Conservation (phyloP, 192 early-diverging fungal species). For the Podila epigama region DNA sequence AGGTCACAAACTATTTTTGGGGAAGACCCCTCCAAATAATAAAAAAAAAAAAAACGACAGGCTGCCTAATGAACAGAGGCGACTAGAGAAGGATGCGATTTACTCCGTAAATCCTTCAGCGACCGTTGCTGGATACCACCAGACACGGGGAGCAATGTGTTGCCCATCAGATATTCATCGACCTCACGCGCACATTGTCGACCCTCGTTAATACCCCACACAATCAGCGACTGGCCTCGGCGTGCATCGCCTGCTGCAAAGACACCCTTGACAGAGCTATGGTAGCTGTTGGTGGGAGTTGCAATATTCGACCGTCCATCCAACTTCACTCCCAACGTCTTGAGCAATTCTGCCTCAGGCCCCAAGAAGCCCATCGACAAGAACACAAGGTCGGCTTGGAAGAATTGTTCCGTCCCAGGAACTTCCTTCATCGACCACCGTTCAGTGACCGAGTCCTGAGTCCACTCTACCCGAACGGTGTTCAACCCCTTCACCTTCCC, state of each 20-base stretch:
- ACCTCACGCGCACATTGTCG: conserved; percentile 93
- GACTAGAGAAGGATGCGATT: background rate
- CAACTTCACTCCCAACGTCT: conserved; percentile 80
- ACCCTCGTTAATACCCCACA: conserved; percentile 99
- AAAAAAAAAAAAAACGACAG: too few relatives aligned
- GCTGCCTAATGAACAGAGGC: background rate
- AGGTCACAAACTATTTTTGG: too few relatives aligned
- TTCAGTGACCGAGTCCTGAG: conserved; percentile 70
- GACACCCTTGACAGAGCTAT: conserved; percentile 80
- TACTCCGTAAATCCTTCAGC: conserved; percentile 40
- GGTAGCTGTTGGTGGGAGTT: conserved; percentile 79
- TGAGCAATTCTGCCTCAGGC: conserved; percentile 84
- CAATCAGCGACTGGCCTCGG: conserved; percentile 93
- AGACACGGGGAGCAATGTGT: conserved; percentile 83
- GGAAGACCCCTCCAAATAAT: too few relatives aligned
- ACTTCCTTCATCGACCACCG: conserved; percentile 93
- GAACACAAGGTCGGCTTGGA: conserved; percentile 90
- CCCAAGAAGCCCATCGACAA: conserved; percentile 97
- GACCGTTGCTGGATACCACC: conserved; percentile 85
- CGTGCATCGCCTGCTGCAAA: conserved; percentile 98
- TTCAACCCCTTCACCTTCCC: conserved; percentile 90
- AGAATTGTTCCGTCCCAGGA: conserved; percentile 82
- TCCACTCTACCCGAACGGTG: conserved; percentile 97
- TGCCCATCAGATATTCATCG: conserved; percentile 81
- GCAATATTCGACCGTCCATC: conserved; percentile 82